A percentile compares a stretch with the other conserved stretches of the same genome.
Conservation (phyloP, 129 eudicot species). For the Arctium minus region DNA sequence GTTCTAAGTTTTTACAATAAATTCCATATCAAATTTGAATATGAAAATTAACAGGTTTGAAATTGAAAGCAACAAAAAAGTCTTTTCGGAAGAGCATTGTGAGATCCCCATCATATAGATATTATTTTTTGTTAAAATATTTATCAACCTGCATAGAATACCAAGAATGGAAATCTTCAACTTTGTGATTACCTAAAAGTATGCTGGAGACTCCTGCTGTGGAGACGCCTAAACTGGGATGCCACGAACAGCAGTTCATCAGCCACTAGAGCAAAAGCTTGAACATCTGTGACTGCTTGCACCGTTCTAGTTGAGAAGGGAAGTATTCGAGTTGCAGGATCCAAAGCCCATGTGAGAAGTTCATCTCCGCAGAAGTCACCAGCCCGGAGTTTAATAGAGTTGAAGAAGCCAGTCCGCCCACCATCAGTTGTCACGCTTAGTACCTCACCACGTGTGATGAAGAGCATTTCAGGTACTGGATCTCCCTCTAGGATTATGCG, state of each 20-base stretch:
- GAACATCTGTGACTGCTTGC: constrained; percentile 44
- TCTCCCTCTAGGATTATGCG: constrained; percentile 62
- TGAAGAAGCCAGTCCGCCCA: constrained; percentile 57
- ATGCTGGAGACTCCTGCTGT: constrained; percentile 51
- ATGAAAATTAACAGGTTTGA: not conserved
- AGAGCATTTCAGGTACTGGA: constrained; percentile 71
- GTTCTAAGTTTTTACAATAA: no score
- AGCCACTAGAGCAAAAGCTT: constrained; percentile 63
- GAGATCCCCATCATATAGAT: not conserved
- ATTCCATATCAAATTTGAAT: no score
- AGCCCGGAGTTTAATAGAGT: constrained; percentile 34
- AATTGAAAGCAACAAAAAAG: not conserved
- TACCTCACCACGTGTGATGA: constrained; percentile 56
- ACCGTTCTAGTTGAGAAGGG: constrained; percentile 65
- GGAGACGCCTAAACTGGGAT: constrained; percentile 54
- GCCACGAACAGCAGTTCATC: constrained; percentile 61
- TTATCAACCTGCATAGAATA: not conserved
- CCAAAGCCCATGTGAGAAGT: constrained; percentile 77
- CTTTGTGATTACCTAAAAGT: constrained; percentile 45
- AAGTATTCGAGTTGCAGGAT: constrained; percentile 35
- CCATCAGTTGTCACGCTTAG: constrained; percentile 46
- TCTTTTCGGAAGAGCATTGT: not conserved
- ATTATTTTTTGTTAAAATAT: no score
- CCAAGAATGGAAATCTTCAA: not conserved
- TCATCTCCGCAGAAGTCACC: constrained; percentile 89